Conservation (phyloP, 768 basidiomycete genomes). For the Pleurotus tuber-regium region DNA sequence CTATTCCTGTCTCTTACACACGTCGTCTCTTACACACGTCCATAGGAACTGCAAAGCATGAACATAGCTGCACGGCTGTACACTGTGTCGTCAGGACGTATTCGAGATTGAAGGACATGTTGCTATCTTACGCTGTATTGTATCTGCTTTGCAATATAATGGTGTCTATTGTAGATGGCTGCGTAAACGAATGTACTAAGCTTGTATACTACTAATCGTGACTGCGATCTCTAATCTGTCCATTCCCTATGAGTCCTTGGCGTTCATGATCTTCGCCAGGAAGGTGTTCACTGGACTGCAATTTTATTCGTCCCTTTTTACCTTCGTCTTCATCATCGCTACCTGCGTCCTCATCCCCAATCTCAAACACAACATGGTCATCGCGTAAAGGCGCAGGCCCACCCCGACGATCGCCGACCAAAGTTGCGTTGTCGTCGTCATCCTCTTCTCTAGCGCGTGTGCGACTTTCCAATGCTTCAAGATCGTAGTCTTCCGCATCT, state of each 20-base stretch:
- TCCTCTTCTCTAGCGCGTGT: constrained; percentile 52
- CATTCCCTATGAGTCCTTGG: constrained; percentile 57
- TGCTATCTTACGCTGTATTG: constrained; percentile 10
- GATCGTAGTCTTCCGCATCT: constrained; percentile 90
- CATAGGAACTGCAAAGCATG: constrained; percentile 91
- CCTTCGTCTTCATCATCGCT: constrained; percentile 63
- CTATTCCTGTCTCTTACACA: no score
- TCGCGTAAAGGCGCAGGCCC: constrained; percentile 48
- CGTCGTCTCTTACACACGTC: neutral
- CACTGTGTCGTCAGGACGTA: constrained; percentile 84
- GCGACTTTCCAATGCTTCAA: constrained; percentile 69
- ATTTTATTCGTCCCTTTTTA: constrained; percentile 47
- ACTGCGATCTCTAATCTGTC: constrained; percentile 30
- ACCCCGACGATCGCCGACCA: constrained; percentile 59
- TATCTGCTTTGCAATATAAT: constrained; percentile 21
- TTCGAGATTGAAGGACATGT: constrained; percentile 52
- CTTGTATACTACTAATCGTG: constrained; percentile 24
- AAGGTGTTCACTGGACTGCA: constrained; percentile 47
- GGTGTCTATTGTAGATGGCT: constrained; percentile 19
- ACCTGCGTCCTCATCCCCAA: constrained; percentile 77
- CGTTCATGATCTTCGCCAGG: constrained; percentile 54
- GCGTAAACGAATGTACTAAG: constrained; percentile 14
- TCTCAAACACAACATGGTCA: constrained; percentile 85
- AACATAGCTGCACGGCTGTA: constrained; percentile 89
- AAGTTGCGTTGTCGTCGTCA: constrained; percentile 69